These are phyloP conservation scores for Raphanus hybrid DNA, from an alignment of 441 rosid genomes.

Conservation along the genomic window DNA sequence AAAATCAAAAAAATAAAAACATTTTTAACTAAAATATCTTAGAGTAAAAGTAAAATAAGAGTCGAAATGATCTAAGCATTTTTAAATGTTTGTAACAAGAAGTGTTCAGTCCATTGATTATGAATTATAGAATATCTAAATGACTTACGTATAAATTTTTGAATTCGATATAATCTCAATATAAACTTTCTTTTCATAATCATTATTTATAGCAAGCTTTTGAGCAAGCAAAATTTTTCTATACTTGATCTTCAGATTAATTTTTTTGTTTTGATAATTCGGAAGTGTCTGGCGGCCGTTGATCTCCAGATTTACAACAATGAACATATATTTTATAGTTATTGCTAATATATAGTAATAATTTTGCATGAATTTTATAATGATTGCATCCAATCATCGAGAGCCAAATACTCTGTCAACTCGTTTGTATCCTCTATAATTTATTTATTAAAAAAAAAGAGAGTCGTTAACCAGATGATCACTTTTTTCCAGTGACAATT, in stretches of 20 bases:
- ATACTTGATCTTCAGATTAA: neutral
- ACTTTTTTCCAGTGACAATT: too few relatives aligned
- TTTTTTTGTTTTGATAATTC: too few relatives aligned
- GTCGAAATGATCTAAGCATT: too few relatives aligned
- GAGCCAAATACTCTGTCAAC: slow-evolving; percentile 22
- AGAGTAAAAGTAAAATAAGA: too few relatives aligned
- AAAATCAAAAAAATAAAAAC: too few relatives aligned
- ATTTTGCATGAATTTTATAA: neutral
- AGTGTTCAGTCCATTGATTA: neutral
- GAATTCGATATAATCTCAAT: neutral
- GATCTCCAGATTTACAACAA: neutral
- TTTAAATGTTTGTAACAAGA: too few relatives aligned
- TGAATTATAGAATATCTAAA: neutral
- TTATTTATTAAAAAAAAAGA: neutral
- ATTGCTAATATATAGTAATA: neutral
- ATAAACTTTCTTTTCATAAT: neutral
- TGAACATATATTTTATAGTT: neutral
- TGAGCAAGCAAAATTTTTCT: neutral
- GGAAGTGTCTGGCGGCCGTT: too few relatives aligned
- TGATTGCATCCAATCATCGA: slow-evolving; percentile 16
- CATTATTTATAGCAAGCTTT: neutral
- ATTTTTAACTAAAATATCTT: too few relatives aligned
- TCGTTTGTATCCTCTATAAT: neutral
- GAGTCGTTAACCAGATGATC: neutral
- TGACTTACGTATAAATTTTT: neutral